Conservation (phyloP, 179 eudicot genomes). For the Camellia oleifera region DNA sequence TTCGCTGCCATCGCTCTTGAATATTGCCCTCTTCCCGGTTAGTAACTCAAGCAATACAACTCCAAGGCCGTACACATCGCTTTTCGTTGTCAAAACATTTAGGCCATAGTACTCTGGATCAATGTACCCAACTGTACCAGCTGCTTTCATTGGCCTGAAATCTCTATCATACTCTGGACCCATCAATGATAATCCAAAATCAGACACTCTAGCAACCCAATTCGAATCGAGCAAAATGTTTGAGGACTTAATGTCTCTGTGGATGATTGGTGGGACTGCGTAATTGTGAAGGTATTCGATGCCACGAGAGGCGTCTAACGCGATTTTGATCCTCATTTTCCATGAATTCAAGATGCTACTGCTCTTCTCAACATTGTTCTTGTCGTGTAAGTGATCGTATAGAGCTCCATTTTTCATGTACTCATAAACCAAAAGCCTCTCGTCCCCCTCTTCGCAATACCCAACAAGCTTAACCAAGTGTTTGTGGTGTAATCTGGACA, state of each 20-base stretch:
- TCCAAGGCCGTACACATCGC: constrained; percentile 95
- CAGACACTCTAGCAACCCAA: constrained; percentile 93
- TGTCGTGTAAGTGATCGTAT: constrained; percentile 73
- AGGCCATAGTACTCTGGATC: constrained; percentile 93
- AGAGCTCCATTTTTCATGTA: constrained; percentile 91
- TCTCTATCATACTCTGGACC: constrained; percentile 52
- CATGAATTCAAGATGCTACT: constrained; percentile 68
- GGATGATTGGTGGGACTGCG: constrained; percentile 94
- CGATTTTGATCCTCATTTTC: constrained; percentile 83
- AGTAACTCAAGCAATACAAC: constrained; percentile 83
- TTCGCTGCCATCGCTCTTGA: constrained; percentile 32
- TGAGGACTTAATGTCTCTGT: constrained; percentile 88
- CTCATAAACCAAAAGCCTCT: constrained; percentile 82
- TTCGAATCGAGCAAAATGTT: constrained; percentile 74
- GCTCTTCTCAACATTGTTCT: constrained; percentile 56
- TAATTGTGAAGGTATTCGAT: constrained; percentile 91
- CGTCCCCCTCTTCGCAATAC: constrained; percentile 86
- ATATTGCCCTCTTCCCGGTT: constrained; percentile 85
- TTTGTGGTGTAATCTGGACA: constrained; percentile 87
- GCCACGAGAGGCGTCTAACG: constrained; percentile 86
- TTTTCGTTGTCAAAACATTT: constrained; percentile 79
- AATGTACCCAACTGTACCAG: constrained; percentile 91
- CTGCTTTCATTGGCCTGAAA: constrained; percentile 61
- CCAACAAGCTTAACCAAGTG: constrained; percentile 93
- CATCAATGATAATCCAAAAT: constrained; percentile 81